These are phyloP conservation scores for Aspergillus avenaceus DNA, from an alignment of 495 filamentous ascomycete species.

Conservation along the genomic window DNA sequence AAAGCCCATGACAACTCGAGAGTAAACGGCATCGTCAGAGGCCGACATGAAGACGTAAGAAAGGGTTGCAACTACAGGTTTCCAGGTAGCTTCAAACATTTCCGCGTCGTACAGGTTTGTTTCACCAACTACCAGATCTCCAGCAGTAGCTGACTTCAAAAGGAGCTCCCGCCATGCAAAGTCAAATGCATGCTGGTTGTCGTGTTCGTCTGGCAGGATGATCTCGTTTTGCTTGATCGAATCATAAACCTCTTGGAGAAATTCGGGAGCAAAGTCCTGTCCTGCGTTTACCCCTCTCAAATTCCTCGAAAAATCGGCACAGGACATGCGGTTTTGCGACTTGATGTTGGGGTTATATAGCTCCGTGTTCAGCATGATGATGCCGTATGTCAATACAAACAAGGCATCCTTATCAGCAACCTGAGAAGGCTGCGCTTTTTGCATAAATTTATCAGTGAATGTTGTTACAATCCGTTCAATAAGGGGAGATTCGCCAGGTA, in stretches of 20 bases:
- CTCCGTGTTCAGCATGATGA: slow-evolving; percentile 94
- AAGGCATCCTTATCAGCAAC: slow-evolving; percentile 86
- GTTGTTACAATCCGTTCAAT: slow-evolving; percentile 89
- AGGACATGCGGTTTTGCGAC: slow-evolving; percentile 72
- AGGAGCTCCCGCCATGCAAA: slow-evolving; percentile 95
- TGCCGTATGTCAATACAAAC: slow-evolving; percentile 88
- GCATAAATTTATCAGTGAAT: slow-evolving; percentile 83
- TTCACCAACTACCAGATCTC: slow-evolving; percentile 72
- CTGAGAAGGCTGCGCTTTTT: slow-evolving; percentile 64
- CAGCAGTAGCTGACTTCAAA: slow-evolving; percentile 73
- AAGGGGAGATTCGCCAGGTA: slow-evolving; percentile 87
- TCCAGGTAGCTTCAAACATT: slow-evolving; percentile 97
- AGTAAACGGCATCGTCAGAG: slow-evolving; percentile 95
- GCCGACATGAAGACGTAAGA: slow-evolving; percentile 99
- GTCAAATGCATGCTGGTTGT: slow-evolving; percentile 93
- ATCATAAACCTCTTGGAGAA: slow-evolving; percentile 83
- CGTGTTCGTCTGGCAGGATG: slow-evolving; percentile 94
- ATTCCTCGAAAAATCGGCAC: slow-evolving; percentile 77
- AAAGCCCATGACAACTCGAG: slow-evolving; percentile 87
- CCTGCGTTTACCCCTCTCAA: slow-evolving; percentile 83
- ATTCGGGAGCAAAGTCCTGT: slow-evolving; percentile 78
- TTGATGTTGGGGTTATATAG: slow-evolving; percentile 94
- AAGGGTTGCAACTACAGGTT: slow-evolving; percentile 86
- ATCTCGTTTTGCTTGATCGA: slow-evolving; percentile 92
- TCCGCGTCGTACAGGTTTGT: slow-evolving; percentile 95